Evolutionary conservation across 441 rosid genomes (phyloP).

Genomic region (Melastoma candidum): DNA sequence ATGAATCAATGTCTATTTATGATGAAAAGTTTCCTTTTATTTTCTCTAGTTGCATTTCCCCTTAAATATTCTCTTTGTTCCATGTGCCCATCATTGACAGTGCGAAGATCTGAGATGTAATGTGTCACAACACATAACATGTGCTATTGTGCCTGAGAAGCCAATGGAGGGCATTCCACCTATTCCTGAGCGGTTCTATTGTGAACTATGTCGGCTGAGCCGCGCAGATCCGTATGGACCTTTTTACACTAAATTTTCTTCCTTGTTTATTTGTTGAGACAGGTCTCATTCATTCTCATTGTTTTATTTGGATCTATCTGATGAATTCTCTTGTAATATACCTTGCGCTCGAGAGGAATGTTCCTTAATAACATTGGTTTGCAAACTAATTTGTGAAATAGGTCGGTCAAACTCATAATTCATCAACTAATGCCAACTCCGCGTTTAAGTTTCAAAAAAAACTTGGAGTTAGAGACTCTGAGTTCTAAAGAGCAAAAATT

Average conservation of each 20-base stretch:
- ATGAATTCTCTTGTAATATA: too few species aligned
- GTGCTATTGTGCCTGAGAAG: constrained; percentile 77
- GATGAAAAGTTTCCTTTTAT: not conserved
- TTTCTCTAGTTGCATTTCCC: not conserved
- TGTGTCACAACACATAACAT: constrained; percentile 79
- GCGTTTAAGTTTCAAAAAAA: too few species aligned
- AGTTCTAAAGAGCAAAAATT: too few species aligned
- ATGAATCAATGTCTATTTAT: constrained; percentile 3
- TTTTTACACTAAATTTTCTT: not conserved
- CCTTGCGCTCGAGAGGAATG: too few species aligned
- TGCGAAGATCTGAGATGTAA: constrained; percentile 76
- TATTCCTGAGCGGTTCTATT: constrained; percentile 71
- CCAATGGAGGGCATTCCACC: constrained; percentile 54
- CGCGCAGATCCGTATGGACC: constrained; percentile 93
- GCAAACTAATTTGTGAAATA: too few species aligned
- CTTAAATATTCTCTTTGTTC: not conserved
- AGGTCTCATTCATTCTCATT: not conserved
- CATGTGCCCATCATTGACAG: constrained; percentile 31
- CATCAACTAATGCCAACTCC: too few species aligned
- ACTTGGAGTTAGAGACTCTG: too few species aligned
- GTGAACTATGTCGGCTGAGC: constrained; percentile 86
- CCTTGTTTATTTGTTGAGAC: not conserved
- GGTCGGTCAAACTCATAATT: too few species aligned
- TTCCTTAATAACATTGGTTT: too few species aligned
- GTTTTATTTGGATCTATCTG: too few species aligned